phyloP scores from a whole-genome alignment of 768 basidiomycete genomes.

The Lactifluus subvellereus region DNA sequence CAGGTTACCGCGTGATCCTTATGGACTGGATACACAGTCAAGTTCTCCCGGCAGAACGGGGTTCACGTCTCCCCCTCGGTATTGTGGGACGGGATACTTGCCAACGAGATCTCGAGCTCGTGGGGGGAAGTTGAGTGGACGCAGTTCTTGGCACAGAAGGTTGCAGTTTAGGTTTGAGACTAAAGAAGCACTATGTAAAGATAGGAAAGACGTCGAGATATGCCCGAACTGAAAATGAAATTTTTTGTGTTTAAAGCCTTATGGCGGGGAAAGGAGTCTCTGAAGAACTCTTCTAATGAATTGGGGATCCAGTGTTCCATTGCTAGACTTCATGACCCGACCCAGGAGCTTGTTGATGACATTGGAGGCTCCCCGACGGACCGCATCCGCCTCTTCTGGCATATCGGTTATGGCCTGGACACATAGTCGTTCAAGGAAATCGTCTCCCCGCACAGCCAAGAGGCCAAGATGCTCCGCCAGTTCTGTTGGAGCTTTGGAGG shows the following conservation, averaged over 20 bases:
- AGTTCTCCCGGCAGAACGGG: constrained; percentile 84
- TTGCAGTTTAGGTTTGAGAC: constrained; percentile 34
- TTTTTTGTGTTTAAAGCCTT: neutral
- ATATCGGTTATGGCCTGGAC: constrained; percentile 55
- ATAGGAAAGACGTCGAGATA: neutral
- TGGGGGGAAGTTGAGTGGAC: constrained; percentile 83
- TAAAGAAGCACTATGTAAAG: neutral
- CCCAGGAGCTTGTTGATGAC: constrained; percentile 81
- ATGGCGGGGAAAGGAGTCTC: constrained; percentile 34
- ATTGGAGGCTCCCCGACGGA: constrained; percentile 63
- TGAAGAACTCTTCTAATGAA: constrained; percentile 47
- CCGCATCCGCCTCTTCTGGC: constrained; percentile 60
- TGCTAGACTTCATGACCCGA: constrained; percentile 74
- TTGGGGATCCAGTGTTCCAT: constrained; percentile 74
- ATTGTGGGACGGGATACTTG: constrained; percentile 71
- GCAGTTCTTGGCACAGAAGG: constrained; percentile 60
- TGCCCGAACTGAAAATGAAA: neutral
- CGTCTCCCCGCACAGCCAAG: constrained; percentile 35
- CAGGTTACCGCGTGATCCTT: neutral
- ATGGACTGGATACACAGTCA: constrained; percentile 48
- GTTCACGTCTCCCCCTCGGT: constrained; percentile 88
- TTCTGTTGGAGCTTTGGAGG: constrained; percentile 34
- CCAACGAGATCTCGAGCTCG: constrained; percentile 67
- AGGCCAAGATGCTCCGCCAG: constrained; percentile 49
- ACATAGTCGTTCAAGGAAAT: constrained; percentile 51